Base-by-base conservation (phyloP, 768 basidiomycete genomes). In the Lentinula guzmanii region DNA sequence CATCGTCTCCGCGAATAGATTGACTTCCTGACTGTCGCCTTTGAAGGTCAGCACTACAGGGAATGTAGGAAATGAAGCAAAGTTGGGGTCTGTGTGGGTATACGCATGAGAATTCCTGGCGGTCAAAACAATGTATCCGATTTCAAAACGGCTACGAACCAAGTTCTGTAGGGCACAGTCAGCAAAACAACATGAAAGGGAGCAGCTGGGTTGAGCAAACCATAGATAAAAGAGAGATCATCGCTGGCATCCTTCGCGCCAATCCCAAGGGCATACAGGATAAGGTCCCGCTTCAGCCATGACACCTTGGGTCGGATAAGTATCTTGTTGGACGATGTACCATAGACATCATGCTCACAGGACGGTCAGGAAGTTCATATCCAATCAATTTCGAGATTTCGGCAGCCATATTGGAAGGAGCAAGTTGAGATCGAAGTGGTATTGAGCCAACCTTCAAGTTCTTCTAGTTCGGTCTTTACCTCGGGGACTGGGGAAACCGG, bases 241-340 rank as follows among this genome's bases (percentile, higher is more conserved):
- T 89, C 79, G 15, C 13, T 41, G 15, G 18, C 21, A 43, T 78
- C 78, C 72, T 91, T 92, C 15, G 91, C 91, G 13, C 93, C 93
- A 41, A 95, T 86, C 13, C 90, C 91, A 28, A 86, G 76, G 11
- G 90, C 89, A 65, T 93, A 95, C 1, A 84, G 81, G 62, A 95
- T 74, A 16, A 93, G 75, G 72, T 95, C 93, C 55, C 91, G 84
- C 73, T 87, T 86, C 70, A 90, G 92, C 93, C 93, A 95, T 1
- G 82, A 72, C 28, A 91, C 92, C 90, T 93, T 51, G 3, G 7
- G 34, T 13, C 43, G 18, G 37, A 28, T 46, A 53, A n/a, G 34
- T 24, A 15, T 39, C 5, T n/a, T 15, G 21, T 39, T 42, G 33
- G 28, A 28, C 28, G 28, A 28, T 28, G 28, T 28, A 28, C 28